A percentile compares a stretch with the other conserved stretches of the same genome.
Conservation (phyloP, 2,329 filamentous ascomycete genomes). For the Chaetomiaceae sp. region DNA sequence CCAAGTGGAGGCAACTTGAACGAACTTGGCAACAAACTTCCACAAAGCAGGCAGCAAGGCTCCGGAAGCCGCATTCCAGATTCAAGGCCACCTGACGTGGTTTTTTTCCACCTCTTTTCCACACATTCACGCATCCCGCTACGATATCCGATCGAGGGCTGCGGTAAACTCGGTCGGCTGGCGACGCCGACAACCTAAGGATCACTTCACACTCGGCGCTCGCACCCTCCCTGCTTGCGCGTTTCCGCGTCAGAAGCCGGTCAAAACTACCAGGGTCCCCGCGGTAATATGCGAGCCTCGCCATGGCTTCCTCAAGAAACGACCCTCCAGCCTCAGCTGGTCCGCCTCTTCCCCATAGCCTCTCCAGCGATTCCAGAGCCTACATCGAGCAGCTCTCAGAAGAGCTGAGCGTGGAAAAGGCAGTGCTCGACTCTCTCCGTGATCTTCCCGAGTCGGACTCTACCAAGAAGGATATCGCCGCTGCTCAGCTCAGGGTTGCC, state of each 20-base stretch:
- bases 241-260: neutral
- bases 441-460: conserved; percentile 26
- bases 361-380: neutral
- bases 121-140: too few relatives aligned
- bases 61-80: too few relatives aligned
- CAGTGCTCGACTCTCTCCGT: conserved; percentile 41
- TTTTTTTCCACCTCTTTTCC: too few relatives aligned
- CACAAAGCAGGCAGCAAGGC: too few relatives aligned
- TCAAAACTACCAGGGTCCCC: too few relatives aligned
- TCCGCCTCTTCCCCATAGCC: neutral
- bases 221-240: neutral
- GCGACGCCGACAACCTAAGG: too few relatives aligned
- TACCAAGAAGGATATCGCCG: conserved; percentile 28
- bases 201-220: too few relatives aligned
- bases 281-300: neutral
- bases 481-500: conserved; percentile 21
- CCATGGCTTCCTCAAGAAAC: conserved; percentile 10
- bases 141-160: too few relatives aligned
- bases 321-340: conserved; percentile 1
- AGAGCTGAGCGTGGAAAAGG: conserved; percentile 41
- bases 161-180: too few relatives aligned
- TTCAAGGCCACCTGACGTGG: too few relatives aligned
- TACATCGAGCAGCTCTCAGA: conserved; percentile 32
- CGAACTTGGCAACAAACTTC: too few relatives aligned
- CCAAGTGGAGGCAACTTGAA: too few relatives aligned